Evolutionary conservation across 768 basidiomycete genomes (phyloP).

Genomic region (Clathrus columnatus): DNA sequence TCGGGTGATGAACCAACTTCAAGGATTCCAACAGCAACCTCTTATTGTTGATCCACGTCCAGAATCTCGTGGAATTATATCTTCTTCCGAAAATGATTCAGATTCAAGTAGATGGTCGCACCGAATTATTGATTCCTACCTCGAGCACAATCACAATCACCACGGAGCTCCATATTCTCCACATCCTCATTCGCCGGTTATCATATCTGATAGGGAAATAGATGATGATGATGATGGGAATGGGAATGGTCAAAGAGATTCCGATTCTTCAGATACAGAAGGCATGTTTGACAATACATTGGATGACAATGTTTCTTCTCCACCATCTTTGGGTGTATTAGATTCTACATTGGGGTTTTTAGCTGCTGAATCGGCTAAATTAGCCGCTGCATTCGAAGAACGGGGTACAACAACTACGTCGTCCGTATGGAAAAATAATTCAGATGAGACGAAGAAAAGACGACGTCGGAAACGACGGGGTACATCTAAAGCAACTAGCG

Average conservation of each 20-base stretch:
- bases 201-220: slow-evolving; percentile 20
- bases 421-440: slow-evolving; percentile 29
- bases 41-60: slow-evolving; percentile 21
- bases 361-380: slow-evolving; percentile 56
- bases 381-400: slow-evolving; percentile 31
- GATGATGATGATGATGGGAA: slow-evolving; percentile 12
- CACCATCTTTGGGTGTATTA: slow-evolving; percentile 64
- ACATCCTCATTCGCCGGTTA: slow-evolving; percentile 20
- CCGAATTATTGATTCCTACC: slow-evolving; percentile 48
- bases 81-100: slow-evolving; percentile 29
- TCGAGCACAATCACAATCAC: slow-evolving; percentile 21
- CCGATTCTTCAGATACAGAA: slow-evolving; percentile 29
- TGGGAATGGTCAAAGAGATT: slow-evolving; percentile 6
- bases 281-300: slow-evolving; percentile 24
- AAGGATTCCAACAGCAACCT: slow-evolving; percentile 35
- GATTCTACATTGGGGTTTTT: slow-evolving; percentile 70
- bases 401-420: slow-evolving; percentile 24
- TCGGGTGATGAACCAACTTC: slow-evolving; percentile 52
- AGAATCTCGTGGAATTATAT: slow-evolving; percentile 24
- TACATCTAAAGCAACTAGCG: neutral
- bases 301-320: slow-evolving; percentile 18
- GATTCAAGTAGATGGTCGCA: slow-evolving; percentile 61
- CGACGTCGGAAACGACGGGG: slow-evolving; percentile 22
- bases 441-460: slow-evolving; percentile 31
- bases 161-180: neutral